Base-by-base conservation (phyloP, 2,329 filamentous ascomycete genomes). In the Plectosphaerella plurivora region DNA sequence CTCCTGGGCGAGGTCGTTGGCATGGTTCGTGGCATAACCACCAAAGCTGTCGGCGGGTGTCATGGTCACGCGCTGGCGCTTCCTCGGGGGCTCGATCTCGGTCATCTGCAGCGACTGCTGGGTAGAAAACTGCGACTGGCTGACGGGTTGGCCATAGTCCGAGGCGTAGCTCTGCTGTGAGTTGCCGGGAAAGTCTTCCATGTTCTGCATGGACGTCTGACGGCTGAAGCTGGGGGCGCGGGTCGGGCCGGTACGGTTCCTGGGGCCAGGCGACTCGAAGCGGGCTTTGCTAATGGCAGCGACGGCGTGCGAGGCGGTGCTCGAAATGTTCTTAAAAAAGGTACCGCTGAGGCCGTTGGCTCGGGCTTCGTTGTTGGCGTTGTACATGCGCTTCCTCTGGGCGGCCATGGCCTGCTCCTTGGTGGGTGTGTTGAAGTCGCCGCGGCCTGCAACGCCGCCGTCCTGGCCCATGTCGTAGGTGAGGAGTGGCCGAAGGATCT, bases 331-430 rank as follows among this genome's bases (percentile, higher is more conserved):
- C 65, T 92, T 92, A 75, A 99, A 97, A 67, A 97, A 97, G 1
- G 94, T 97, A 16, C 91, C 92, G 46, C 88, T 85, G 16, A 81
- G 58, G 63, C 81, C 84, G 61, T 83, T 84, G 12, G 78, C 73
- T 48, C 91, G 81, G 47, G 79, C 83, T 53, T 96, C 90, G 50
- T 83, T 76, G 45, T 79, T 82, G 47, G 83, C 79, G 59, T 88
- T 96, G 72, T 97, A 97, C 71, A 97, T 84, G 59, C 93, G 84
- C 69, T 99, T 97, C 60, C 94, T 78, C 71, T 91, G 88, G 5
- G 93, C 93, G 11, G 94, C 94, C 92, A 97, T 96, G 55, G 94
- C 94, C 70, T 97, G 94, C 70, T 97, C 94, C 71, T 99, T 99
- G 37, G 94, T 99, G 0, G 94, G 94, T 0, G 94, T 97, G 63